Conservation (phyloP, 495 filamentous ascomycete species). For the Cercophora sp. region DNA sequence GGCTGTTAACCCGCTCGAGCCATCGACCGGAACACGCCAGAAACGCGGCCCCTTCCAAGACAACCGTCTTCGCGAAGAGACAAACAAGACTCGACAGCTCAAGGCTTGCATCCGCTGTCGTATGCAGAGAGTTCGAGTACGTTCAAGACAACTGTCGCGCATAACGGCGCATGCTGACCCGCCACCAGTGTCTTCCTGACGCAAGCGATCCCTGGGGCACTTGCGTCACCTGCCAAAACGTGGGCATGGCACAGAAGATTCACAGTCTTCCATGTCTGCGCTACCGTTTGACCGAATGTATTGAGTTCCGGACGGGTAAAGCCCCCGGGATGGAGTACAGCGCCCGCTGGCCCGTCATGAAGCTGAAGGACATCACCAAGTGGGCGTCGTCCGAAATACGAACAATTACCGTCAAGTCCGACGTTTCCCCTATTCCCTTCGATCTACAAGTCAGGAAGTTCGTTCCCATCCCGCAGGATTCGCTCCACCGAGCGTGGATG, state of each 20-base stretch:
- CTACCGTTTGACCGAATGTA: conserved; percentile 17
- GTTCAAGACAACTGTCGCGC: too few relatives aligned
- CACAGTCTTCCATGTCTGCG: conserved; percentile 21
- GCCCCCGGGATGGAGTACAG: conserved; percentile 19
- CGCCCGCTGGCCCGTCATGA: conserved; percentile 22
- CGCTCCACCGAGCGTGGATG: conserved; percentile 18
- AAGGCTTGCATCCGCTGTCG: conserved; percentile 21
- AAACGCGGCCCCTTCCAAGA: conserved; percentile 13
- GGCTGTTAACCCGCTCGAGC: not conserved
- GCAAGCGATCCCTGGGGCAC: conserved; percentile 14
- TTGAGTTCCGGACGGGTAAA: conserved; percentile 14
- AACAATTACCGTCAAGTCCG: conserved; percentile 17
- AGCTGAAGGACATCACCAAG: conserved; percentile 18
- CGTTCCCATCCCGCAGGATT: conserved; percentile 16
- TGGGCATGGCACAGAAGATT: conserved; percentile 11
- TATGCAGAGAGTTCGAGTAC: conserved; percentile 21
- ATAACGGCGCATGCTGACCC: not conserved
- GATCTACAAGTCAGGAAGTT: conserved; percentile 20
- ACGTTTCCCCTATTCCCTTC: conserved; percentile 18
- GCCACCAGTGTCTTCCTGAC: conserved; percentile 9
- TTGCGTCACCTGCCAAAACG: conserved; percentile 19
- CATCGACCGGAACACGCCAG: not conserved
- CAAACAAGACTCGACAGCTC: conserved; percentile 17
- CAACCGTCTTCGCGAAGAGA: conserved; percentile 9
- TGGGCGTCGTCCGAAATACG: conserved; percentile 14